These are phyloP conservation scores for Diaporthe helianthi DNA, from an alignment of 2,329 filamentous ascomycete species.

Conservation along the genomic window DNA sequence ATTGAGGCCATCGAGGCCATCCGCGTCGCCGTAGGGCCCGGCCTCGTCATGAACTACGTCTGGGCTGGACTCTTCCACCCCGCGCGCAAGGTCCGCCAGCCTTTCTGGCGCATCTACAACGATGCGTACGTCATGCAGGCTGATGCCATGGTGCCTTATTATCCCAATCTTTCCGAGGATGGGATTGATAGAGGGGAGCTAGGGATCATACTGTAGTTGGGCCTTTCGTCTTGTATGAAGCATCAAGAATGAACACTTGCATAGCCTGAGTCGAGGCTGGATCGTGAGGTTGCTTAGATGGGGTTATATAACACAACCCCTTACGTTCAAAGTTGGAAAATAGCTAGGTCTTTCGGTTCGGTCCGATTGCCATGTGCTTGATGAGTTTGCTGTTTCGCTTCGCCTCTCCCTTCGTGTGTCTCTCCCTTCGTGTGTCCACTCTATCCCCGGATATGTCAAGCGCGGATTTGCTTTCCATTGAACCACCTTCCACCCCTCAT, in stretches of 20 bases:
- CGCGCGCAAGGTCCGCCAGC: conserved; percentile 89
- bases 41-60: conserved; percentile 95
- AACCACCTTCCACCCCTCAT: too few species aligned
- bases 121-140: conserved; percentile 94
- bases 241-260: background rate
- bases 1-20: conserved; percentile 98
- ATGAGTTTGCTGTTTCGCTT: background rate
- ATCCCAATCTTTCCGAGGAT: conserved; percentile 85
- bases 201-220: conserved; percentile 76
- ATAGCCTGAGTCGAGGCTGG: background rate
- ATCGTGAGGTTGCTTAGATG: background rate
- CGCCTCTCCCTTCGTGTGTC: background rate
- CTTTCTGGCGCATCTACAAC: conserved; percentile 97
- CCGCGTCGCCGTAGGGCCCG: conserved; percentile 89
- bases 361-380: background rate
- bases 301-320: background rate
- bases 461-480: too few species aligned
- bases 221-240: background rate
- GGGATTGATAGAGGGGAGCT: conserved; percentile 80
- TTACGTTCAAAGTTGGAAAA: background rate
- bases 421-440: too few species aligned
- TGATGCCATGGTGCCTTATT: conserved; percentile 96
- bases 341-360: background rate
- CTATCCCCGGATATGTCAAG: too few species aligned
- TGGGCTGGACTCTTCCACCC: conserved; percentile 98